A percentile compares a stretch with the other conserved stretches of the same genome.
Evolutionary conservation across 306 rosid genomes (phyloP).

Genomic region (Cucurbita moschata): DNA sequence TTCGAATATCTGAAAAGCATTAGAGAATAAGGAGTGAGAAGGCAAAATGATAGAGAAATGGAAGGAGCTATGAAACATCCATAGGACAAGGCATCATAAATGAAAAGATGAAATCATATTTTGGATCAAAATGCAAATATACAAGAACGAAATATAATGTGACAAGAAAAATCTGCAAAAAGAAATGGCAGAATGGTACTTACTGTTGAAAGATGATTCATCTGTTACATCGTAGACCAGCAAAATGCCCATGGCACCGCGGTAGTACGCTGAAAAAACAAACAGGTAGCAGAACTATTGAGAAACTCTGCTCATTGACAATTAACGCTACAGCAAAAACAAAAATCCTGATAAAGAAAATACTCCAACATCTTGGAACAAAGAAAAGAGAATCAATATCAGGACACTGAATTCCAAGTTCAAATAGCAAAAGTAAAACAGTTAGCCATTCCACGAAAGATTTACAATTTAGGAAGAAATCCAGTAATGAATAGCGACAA

Average conservation of each 20-base stretch:
- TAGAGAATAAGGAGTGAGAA: constrained; percentile 3
- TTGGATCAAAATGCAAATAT: neutral
- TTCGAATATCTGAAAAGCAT: constrained; percentile 64
- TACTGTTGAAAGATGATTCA: constrained; percentile 93
- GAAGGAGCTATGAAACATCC: neutral
- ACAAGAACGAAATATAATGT: neutral
- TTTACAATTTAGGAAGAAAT: neutral
- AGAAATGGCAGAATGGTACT: constrained; percentile 10
- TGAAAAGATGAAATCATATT: neutral
- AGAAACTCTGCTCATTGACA: neutral
- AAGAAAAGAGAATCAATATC: neutral
- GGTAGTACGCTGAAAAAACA: constrained; percentile 68
- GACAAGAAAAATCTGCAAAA: neutral
- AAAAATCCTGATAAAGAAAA: neutral
- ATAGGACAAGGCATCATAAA: neutral
- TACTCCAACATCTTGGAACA: neutral
- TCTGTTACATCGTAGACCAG: constrained; percentile 90
- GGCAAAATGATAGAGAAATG: neutral
- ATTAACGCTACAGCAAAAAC: neutral
- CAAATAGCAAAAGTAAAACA: too few species aligned
- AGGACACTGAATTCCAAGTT: neutral
- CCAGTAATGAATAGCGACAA: neutral
- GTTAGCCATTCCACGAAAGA: too few species aligned
- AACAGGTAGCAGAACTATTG: neutral
- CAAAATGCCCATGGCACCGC: constrained; percentile 97